Percentiles rank a stretch among this genome's conserved stretches.
Conservation (phyloP, 768 basidiomycete genomes). For the Tulasnella sp. region DNA sequence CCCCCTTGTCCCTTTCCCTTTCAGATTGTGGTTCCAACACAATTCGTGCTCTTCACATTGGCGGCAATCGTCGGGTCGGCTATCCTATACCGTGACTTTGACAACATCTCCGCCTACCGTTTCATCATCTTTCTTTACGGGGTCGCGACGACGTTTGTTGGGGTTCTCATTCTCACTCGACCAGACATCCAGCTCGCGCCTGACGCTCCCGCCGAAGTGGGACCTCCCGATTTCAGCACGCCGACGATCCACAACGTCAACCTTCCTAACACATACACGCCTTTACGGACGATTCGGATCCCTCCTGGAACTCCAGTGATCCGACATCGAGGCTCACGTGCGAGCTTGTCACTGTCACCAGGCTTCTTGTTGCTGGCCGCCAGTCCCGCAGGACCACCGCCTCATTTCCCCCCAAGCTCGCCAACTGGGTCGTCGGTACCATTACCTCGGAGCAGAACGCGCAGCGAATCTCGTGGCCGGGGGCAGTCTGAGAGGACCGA, state of each 20-base stretch:
- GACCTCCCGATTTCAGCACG: slow-evolving; percentile 8
- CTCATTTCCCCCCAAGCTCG: background rate
- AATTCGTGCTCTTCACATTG: slow-evolving; percentile 91
- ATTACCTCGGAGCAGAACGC: background rate
- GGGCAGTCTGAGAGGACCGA: background rate
- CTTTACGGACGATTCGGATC: background rate
- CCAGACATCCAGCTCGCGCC: background rate
- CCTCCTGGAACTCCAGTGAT: background rate
- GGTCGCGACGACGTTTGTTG: slow-evolving; percentile 77
- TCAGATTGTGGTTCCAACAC: slow-evolving; percentile 82
- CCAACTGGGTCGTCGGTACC: background rate
- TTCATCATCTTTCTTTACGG: slow-evolving; percentile 79
- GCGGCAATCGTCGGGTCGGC: slow-evolving; percentile 89
- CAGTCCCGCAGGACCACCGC: background rate
- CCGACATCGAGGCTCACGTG: slow-evolving; percentile 3
- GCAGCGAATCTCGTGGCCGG: slow-evolving; percentile 7
- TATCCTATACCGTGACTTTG: slow-evolving; percentile 90
- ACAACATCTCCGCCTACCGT: slow-evolving; percentile 66
- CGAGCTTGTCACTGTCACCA: slow-evolving; percentile 3
- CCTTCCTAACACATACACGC: background rate
- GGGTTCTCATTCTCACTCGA: slow-evolving; percentile 82
- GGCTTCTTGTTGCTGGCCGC: background rate
- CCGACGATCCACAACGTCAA: slow-evolving; percentile 6
- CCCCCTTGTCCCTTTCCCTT: slow-evolving; percentile 6
- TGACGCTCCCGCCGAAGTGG: background rate